Evolutionary conservation across 768 basidiomycete genomes (phyloP), one percentile per base, ranked within the genome.

Genomic region (Tulasnella sp.): DNA sequence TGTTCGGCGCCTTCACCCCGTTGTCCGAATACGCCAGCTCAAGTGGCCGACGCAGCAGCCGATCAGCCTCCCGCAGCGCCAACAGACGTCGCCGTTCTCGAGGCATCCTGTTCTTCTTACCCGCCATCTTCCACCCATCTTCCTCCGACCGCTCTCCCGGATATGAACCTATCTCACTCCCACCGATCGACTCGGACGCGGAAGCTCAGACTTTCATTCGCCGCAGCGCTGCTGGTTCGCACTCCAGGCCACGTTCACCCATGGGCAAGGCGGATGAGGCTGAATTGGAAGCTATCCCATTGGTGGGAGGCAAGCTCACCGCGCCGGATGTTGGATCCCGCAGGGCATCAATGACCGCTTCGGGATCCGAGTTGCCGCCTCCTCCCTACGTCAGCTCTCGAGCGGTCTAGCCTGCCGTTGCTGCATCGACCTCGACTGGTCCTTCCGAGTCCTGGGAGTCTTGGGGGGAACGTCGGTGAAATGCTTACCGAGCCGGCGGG

Each of bases 21-120:
- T n/a, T n/a, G n/a, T n/a, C n/a, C n/a, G n/a, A n/a, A n/a, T n/a
- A n/a, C n/a, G n/a, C n/a, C n/a, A n/a, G n/a, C n/a, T n/a, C n/a
- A n/a, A n/a, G n/a, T n/a, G n/a, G n/a, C n/a, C n/a, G n/a, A n/a
- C 40, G 81, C 83, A 26, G 83, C 85, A 1, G 84, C n/a, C 86
- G 44, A 77, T 84, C 59, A 34, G 84, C 85, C 62, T 34, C n/a
- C n/a, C n/a, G n/a, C n/a, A 79, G 82, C 62, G 80, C 86, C 71
- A 80, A 79, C 29, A 82, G 85, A 12, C 72, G 75, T 44, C 74
- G 72, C 81, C 82, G 72, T 78, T 84, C 84, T 64, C 84, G 87
- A 44, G 88, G 89, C 39, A 86, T 91, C 44, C 80, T 92, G 65
- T 92, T 90, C 81, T 92, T 92, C 83, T 84, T 94, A 66, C 92